phyloP scores from a whole-genome alignment of 805 yeast genomes.

The Geotrichum ghanense region DNA sequence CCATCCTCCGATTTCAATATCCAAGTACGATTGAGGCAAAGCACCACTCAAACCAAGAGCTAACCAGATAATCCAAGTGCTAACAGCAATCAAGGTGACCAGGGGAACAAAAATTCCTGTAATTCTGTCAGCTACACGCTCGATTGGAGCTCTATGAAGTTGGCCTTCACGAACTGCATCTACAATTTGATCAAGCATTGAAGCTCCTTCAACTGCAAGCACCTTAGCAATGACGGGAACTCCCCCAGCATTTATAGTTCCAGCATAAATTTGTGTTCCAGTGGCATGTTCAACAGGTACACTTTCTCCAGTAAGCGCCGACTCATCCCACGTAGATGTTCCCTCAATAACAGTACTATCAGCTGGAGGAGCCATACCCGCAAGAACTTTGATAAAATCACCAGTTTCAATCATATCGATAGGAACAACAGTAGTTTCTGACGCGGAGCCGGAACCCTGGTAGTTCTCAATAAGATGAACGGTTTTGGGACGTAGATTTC shows the following conservation, averaged over 20 bases:
- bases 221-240: constrained; percentile 43
- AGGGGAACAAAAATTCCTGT: constrained; percentile 68
- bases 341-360: constrained; percentile 69
- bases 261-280: constrained; percentile 64
- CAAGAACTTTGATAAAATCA: constrained; percentile 45
- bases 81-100: constrained; percentile 46
- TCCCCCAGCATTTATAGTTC: constrained; percentile 56
- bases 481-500: constrained; percentile 37
- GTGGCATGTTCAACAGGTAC: constrained; percentile 41
- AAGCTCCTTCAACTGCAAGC: constrained; percentile 47
- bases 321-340: constrained; percentile 73
- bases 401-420: constrained; percentile 64
- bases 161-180: constrained; percentile 65
- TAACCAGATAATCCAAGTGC: constrained; percentile 64
- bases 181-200: constrained; percentile 60
- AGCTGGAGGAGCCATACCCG: constrained; percentile 48
- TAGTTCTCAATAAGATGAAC: constrained; percentile 32
- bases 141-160: constrained; percentile 60
- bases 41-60: constrained; percentile 41
- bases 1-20: constrained; percentile 65
- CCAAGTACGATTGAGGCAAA: constrained; percentile 45
- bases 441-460: constrained; percentile 9
- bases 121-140: constrained; percentile 52
- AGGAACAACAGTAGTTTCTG: constrained; percentile 12
- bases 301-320: constrained; percentile 80